Evolutionary conservation across 169 alveolate genomes (phyloP).

Genomic region (Plasmodium berghei): DNA sequence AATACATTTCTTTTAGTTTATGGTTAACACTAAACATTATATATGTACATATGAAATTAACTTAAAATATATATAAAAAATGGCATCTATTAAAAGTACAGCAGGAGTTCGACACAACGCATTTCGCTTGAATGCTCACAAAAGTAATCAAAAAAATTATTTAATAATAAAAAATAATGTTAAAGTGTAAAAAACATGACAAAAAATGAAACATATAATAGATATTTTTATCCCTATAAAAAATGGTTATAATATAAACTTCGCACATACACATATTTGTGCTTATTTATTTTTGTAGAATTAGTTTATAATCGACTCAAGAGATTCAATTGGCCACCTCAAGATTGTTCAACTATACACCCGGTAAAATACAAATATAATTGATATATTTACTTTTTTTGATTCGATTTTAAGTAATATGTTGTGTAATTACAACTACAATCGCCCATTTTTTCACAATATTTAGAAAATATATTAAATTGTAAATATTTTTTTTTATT

Average conservation of each 20-base stretch:
- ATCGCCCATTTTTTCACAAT: background rate
- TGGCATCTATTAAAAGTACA: constrained; percentile 44
- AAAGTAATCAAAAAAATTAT: constrained; percentile 32
- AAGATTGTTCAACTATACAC: constrained; percentile 68
- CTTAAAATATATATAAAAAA: constrained; percentile 12
- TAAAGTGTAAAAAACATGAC: background rate
- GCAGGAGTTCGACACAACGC: constrained; percentile 72
- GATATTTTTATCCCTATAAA: background rate
- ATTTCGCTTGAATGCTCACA: constrained; percentile 71
- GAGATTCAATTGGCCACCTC: constrained; percentile 76
- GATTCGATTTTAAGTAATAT: background rate
- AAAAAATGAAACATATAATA: background rate
- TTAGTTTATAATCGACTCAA: constrained; percentile 58
- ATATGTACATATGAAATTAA: constrained; percentile 3
- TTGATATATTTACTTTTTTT: background rate
- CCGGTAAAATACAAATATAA: constrained; percentile 52
- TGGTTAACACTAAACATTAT: constrained; percentile 5
- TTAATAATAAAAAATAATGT: background rate
- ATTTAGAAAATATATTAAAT: too few relatives aligned
- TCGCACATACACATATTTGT: background rate
- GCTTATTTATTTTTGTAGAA: constrained; percentile 21
- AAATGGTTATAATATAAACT: background rate
- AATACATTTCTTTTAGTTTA: background rate
- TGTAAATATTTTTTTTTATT: too few relatives aligned
- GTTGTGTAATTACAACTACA: background rate